phyloP scores from a whole-genome alignment of 495 filamentous ascomycete genomes.

The Xylaria longipes region DNA sequence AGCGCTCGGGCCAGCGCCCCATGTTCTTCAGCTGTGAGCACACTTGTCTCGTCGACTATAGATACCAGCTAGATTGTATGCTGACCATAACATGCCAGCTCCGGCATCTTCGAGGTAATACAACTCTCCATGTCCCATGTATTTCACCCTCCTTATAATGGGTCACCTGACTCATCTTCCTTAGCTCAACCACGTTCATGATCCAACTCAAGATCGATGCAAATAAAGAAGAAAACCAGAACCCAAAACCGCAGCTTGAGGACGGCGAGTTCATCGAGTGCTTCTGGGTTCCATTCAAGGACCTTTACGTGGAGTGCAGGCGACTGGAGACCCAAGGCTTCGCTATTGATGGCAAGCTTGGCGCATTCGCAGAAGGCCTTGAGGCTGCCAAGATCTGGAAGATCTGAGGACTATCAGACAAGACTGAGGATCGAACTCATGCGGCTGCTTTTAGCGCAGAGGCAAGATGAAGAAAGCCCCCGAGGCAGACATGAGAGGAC shows the following conservation, averaged over 20 bases:
- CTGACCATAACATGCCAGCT: constrained; percentile 28
- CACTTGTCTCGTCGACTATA: background rate
- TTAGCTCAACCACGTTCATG: constrained; percentile 72
- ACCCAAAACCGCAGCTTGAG: constrained; percentile 70
- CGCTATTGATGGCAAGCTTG: constrained; percentile 76
- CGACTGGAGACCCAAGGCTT: constrained; percentile 66
- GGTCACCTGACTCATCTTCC: background rate
- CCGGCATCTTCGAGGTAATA: constrained; percentile 45
- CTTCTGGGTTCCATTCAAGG: constrained; percentile 67
- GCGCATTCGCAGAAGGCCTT: constrained; percentile 74
- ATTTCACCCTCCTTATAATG: background rate
- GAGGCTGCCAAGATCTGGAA: constrained; percentile 66
- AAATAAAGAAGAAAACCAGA: constrained; percentile 60
- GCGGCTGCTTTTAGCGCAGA: background rate
- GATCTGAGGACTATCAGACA: constrained; percentile 16
- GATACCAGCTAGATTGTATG: background rate
- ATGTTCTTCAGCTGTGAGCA: constrained; percentile 75
- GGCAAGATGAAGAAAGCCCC: background rate
- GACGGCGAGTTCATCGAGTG: constrained; percentile 80
- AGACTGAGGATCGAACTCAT: background rate
- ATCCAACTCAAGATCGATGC: constrained; percentile 71
- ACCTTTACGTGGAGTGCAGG: constrained; percentile 63
- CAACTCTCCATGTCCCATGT: background rate
- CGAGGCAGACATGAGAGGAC: background rate
- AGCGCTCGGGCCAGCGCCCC: constrained; percentile 51